A percentile compares a stretch with the other conserved stretches of the same genome.
phyloP scores from a whole-genome alignment of 176 grass and related monocot genomes.

The Musa troglodytarum region DNA sequence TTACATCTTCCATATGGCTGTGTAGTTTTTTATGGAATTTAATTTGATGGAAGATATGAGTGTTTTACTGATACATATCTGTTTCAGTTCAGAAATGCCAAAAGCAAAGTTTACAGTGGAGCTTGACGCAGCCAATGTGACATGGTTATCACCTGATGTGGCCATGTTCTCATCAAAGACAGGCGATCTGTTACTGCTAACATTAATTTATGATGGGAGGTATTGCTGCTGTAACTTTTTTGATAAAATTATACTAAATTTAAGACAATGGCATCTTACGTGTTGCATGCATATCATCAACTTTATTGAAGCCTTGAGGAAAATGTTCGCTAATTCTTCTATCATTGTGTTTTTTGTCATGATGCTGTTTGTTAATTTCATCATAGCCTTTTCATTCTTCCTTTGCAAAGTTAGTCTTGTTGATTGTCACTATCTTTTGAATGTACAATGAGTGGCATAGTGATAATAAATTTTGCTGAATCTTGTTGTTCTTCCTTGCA shows the following conservation, averaged over 20 bases:
- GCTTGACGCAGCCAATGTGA: constrained; percentile 84
- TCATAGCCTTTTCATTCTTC: neutral
- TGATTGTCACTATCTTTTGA: neutral
- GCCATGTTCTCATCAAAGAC: constrained; percentile 78
- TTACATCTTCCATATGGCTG: neutral
- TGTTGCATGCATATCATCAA: neutral
- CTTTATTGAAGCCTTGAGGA: neutral
- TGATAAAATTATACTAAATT: neutral
- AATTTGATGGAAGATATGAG: neutral
- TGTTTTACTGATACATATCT: constrained; percentile 7
- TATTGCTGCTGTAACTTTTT: constrained; percentile 6
- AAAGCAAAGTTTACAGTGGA: constrained; percentile 73
- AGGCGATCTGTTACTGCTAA: constrained; percentile 77
- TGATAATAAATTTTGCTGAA: neutral
- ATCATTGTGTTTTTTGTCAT: neutral
- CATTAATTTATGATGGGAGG: constrained; percentile 75
- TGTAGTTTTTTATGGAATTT: neutral
- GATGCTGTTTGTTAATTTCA: neutral
- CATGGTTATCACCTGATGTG: constrained; percentile 81
- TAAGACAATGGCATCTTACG: neutral
- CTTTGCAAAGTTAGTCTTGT: neutral
- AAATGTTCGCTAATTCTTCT: neutral
- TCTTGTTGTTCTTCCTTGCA: constrained; percentile 29
- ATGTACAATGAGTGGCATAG: neutral
- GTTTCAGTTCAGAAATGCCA: constrained; percentile 71